Percentiles rank a stretch among this genome's conserved stretches.
phyloP scores from a whole-genome alignment of 2,329 filamentous ascomycete genomes.

The Zymoseptoria tritici region DNA sequence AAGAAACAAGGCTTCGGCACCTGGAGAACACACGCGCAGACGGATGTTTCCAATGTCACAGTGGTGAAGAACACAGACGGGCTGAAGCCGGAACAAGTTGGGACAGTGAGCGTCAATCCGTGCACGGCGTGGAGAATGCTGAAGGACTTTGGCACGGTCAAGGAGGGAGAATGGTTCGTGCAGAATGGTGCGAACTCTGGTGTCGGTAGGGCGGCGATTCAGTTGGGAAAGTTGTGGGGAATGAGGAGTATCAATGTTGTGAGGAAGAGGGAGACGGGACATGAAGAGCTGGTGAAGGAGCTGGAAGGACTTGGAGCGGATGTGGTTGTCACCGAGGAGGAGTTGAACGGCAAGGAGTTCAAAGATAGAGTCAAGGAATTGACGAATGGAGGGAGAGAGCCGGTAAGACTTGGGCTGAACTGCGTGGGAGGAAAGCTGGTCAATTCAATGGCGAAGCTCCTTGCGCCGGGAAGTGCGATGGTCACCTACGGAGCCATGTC shows the following conservation, averaged over 20 bases:
- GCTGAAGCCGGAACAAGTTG: conserved; percentile 68
- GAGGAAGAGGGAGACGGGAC: conserved; percentile 63
- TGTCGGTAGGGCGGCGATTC: conserved; percentile 84
- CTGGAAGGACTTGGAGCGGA: conserved; percentile 55
- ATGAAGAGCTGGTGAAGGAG: conserved; percentile 56
- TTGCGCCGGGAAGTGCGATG: conserved; percentile 61
- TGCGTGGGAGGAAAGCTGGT: conserved; percentile 88
- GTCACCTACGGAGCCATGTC: conserved; percentile 97
- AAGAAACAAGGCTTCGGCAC: conserved; percentile 77
- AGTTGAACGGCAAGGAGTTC: conserved; percentile 57
- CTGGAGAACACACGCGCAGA: conserved; percentile 85
- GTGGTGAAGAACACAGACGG: conserved; percentile 63
- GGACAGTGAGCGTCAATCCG: conserved; percentile 86
- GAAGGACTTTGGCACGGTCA: conserved; percentile 61
- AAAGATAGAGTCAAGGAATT: conserved; percentile 53
- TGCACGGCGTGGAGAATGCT: conserved; percentile 93
- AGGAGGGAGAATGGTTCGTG: conserved; percentile 84
- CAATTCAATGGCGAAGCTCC: conserved; percentile 65
- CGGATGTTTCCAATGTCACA: conserved; percentile 52
- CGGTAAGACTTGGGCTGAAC: conserved; percentile 74
- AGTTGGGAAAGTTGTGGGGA: conserved; percentile 79
- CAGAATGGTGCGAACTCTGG: conserved; percentile 96
- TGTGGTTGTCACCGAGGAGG: conserved; percentile 55
- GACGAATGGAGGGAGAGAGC: conserved; percentile 64
- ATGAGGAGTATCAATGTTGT: conserved; percentile 86